Conservation (phyloP, 208 protist genomes). For the Trypanosoma avium region DNA sequence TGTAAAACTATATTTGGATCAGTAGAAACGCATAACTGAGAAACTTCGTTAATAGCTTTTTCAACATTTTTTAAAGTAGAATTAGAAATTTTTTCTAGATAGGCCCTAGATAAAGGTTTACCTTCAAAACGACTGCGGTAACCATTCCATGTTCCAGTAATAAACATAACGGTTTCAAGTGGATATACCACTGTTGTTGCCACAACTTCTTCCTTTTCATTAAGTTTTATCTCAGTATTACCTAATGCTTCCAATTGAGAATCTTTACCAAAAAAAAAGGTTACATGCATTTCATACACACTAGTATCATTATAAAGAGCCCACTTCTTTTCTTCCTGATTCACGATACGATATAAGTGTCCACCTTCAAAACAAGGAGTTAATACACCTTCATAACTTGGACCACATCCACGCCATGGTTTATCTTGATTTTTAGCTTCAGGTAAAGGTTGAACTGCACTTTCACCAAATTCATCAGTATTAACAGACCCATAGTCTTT, state of each 20-base stretch:
- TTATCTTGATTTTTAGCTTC: neutral
- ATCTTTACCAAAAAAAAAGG: constrained; percentile 36
- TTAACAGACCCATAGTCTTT: neutral
- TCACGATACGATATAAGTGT: constrained; percentile 57
- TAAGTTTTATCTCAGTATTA: constrained; percentile 27
- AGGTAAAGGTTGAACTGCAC: constrained; percentile 31
- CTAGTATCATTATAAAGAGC: constrained; percentile 85
- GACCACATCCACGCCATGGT: constrained; percentile 31
- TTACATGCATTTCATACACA: constrained; percentile 63
- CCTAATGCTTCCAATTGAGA: constrained; percentile 23
- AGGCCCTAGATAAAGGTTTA: constrained; percentile 40
- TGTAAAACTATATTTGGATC: constrained; percentile 29
- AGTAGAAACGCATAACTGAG: constrained; percentile 13
- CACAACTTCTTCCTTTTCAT: constrained; percentile 27
- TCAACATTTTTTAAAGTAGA: constrained; percentile 24
- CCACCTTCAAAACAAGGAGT: constrained; percentile 62
- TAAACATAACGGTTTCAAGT: constrained; percentile 56
- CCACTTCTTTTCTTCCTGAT: constrained; percentile 48
- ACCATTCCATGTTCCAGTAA: constrained; percentile 33
- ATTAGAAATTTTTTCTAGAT: constrained; percentile 33
- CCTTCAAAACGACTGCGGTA: constrained; percentile 33
- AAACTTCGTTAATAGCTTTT: constrained; percentile 31
- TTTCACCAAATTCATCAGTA: constrained; percentile 46
- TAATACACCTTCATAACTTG: constrained; percentile 33
- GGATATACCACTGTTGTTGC: constrained; percentile 53